A percentile compares a stretch with the other conserved stretches of the same genome.
Evolutionary conservation across 1,284 basidiomycete genomes (phyloP).

Genomic region (Papiliotrema fonsecae): DNA sequence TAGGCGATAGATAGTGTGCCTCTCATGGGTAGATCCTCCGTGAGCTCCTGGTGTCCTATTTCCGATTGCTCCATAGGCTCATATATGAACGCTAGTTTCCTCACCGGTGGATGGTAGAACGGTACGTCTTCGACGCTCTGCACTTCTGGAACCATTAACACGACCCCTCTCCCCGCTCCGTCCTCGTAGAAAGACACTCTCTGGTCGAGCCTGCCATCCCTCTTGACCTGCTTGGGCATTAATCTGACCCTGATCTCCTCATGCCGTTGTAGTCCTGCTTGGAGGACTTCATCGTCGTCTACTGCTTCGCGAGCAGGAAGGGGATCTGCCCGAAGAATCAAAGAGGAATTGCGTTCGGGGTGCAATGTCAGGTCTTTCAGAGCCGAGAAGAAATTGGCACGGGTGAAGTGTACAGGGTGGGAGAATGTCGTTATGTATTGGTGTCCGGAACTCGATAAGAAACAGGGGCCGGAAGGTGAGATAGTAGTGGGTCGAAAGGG

Average conservation of each 20-base stretch:
- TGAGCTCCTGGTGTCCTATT: conserved; percentile 5
- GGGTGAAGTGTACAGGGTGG: conserved; percentile 26
- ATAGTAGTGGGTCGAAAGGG: conserved; percentile 1
- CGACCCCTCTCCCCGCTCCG: conserved; percentile 12
- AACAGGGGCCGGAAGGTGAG: not conserved
- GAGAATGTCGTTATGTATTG: not conserved
- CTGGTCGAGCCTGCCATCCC: conserved; percentile 39
- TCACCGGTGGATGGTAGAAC: conserved; percentile 44
- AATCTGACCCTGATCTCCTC: conserved; percentile 30
- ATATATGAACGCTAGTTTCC: conserved; percentile 37
- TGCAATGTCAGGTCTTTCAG: conserved; percentile 36
- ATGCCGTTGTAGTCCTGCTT: conserved; percentile 18
- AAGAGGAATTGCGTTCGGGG: conserved; percentile 44
- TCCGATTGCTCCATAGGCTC: conserved; percentile 10
- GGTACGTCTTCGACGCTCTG: conserved; percentile 30
- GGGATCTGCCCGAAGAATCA: conserved; percentile 42
- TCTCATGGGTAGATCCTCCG: conserved; percentile 3
- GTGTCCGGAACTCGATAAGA: not conserved
- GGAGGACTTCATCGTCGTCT: not conserved
- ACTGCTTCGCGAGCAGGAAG: conserved; percentile 7
- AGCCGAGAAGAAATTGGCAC: conserved; percentile 29
- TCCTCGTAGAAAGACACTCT: conserved; percentile 25
- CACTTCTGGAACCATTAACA: conserved; percentile 30
- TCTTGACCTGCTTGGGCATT: conserved; percentile 38
- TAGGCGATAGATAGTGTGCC: conserved; percentile 27